Conservation (phyloP, 495 filamentous ascomycete genomes). For the Stereocaulon alpinum region DNA sequence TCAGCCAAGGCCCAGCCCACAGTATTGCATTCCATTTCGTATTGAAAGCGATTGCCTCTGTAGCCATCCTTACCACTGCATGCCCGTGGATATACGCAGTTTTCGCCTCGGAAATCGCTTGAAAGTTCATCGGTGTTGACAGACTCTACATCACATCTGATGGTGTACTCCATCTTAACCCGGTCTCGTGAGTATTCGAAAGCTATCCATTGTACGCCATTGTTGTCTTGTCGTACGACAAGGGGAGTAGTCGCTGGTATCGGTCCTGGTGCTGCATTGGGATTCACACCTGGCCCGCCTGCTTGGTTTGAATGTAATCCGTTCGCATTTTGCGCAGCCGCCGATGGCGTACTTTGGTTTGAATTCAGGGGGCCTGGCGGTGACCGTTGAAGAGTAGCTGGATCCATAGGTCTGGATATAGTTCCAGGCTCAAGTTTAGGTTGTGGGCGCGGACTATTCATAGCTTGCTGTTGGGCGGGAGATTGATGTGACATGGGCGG, state of each 20-base stretch:
- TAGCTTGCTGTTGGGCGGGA: constrained; percentile 23
- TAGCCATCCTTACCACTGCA: constrained; percentile 95
- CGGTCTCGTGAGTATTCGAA: constrained; percentile 97
- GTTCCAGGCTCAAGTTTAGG: constrained; percentile 42
- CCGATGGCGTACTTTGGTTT: constrained; percentile 35
- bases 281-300: constrained; percentile 51
- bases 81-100: constrained; percentile 93
- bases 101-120: constrained; percentile 89
- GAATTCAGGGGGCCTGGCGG: constrained; percentile 43
- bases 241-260: constrained; percentile 96
- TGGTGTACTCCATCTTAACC: constrained; percentile 99
- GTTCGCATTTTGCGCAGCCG: constrained; percentile 44
- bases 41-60: constrained; percentile 83
- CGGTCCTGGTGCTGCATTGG: constrained; percentile 89
- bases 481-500: constrained; percentile 31
- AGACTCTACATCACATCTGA: constrained; percentile 94
- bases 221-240: constrained; percentile 89
- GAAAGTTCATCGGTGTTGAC: constrained; percentile 79
- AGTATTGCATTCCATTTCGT: constrained; percentile 97
- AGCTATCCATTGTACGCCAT: constrained; percentile 97
- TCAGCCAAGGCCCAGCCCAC: constrained; percentile 95
- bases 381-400: constrained; percentile 45
- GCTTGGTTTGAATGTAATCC: constrained; percentile 36
- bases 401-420: constrained; percentile 17
- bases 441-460: constrained; percentile 52